Base-by-base conservation (phyloP, 495 filamentous ascomycete species). In the Neurospora sp. region DNA sequence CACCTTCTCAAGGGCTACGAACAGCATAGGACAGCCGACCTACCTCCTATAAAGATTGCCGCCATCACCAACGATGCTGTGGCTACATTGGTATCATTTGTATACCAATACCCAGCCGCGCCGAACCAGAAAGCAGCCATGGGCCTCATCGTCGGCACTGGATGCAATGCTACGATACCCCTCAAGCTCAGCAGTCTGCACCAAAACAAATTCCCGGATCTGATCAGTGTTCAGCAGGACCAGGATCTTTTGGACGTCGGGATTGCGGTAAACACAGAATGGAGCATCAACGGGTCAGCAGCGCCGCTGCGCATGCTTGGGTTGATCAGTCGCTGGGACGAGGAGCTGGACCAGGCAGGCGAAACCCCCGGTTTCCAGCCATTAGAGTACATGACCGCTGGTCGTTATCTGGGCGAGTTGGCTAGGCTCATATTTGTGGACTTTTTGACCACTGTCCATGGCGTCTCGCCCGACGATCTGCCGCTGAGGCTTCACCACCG, bases 371-470 rank as follows among this genome's bases (percentile, higher is more conserved):
- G 92, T 0, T 95, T 95, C 76, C 92, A 94, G 77, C 93, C 93
- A 1, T 90, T 95, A 71, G 93, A 96, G 81, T 94, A 94, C 79
- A 93, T 96, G 91, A 94, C 92, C 1, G 88, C 91, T 20, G 93
- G 93, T 1, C 86, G 92, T 20, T 96, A 96, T 77, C 85, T 96
- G 18, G 93, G 93, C 66, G 93, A 95, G 83, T 85, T 96, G n/a
- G 90, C 89, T 37, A 87, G 93, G 11, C 78, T 94, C 7, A 88
- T 93, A 27, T 85, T 91, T 53, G 81, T 90, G 40, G 91, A 94
- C 74, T 90, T 91, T 72, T 82, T 93, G 37, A 84, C 83, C 3
- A 85, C 84, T 27, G 75, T 85, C 10, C 74, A 83, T 11, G 77
- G 80, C 22, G 68, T 83, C 3, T 71, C 79, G 11, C 16, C 44